Evolutionary conservation across 1,139 yeast genomes (phyloP), one percentile per base, ranked within the genome.

Genomic region (Candida sanyaensis): DNA sequence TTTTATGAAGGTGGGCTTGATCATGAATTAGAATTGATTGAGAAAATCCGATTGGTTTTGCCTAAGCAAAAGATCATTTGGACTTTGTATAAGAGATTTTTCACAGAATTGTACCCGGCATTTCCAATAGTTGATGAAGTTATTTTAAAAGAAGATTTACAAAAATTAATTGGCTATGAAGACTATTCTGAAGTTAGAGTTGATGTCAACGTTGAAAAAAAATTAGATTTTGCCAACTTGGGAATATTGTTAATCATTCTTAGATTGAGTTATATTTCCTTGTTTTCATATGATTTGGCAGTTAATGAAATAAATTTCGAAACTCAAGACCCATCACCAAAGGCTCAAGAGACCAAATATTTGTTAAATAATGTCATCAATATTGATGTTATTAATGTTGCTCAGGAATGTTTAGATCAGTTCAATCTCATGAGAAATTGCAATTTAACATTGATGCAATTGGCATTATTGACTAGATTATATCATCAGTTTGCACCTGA

Each of bases 391-490:
- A 63, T 68, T n/a, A 67, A 63, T 42, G 60, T 70, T n/a, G 67
- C 78, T 0, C 69, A 66, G 44, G 48, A 59, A 37, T 75, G 80
- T 49, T 59, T 74, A 27, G 63, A 65, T 42, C 73, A 70, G 49
- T 75, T 75, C 52, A 66, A 73, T 45, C 53, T 73, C 17, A 57
- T 69, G 56, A 59, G 71, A 42, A 58, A 59, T 24, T 70, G 77
- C 17, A 76, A 79, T 32, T 55, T 82, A 44, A 67, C 74, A 0
- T 73, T 81, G 6, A 66, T 83, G 46, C 86, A 83, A 55, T 75
- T 81, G 45, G 66, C 77, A 0, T 53, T 77, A 11, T 54, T 71
- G 38, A 53, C 66, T 37, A 61, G 81, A 49, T 51, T 67, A 13
- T 78, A 78, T 58, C 72, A 69, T 41, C 57, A 61, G 43, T 56